A percentile compares a stretch with the other conserved stretches of the same genome.
These are phyloP conservation scores for Alternaria sp. DNA, from an alignment of 2,329 filamentous ascomycete genomes.

Conservation along the genomic window DNA sequence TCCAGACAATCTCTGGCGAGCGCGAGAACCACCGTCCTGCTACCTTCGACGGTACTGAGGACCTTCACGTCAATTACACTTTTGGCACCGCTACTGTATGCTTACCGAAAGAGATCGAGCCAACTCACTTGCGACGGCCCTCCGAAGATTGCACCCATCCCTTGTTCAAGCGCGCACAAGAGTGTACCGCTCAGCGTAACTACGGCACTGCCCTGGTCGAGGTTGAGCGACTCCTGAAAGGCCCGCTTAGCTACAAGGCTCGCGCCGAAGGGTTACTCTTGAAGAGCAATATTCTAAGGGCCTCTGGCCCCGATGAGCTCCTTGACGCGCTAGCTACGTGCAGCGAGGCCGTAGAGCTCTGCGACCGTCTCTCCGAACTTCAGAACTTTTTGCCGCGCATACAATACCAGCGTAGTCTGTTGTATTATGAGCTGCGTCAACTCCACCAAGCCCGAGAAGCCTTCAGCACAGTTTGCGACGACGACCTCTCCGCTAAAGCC, in stretches of 20 bases:
- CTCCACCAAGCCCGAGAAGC: conserved; percentile 29
- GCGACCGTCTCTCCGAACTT: conserved; percentile 28
- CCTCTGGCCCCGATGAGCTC: conserved; percentile 29
- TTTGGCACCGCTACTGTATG: conserved; percentile 25
- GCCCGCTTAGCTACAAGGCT: conserved; percentile 31
- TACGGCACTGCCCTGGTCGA: conserved; percentile 32
- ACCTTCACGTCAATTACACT: background rate
- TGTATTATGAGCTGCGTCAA: conserved; percentile 32
- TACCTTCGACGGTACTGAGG: conserved; percentile 6
- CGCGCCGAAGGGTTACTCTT: conserved; percentile 38
- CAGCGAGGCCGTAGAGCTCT: conserved; percentile 40
- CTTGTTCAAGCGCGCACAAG: conserved; percentile 26
- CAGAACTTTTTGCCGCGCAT: conserved; percentile 29
- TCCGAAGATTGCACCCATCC: conserved; percentile 16
- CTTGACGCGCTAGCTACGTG: conserved; percentile 40
- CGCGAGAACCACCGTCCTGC: background rate
- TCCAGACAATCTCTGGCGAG: conserved; percentile 2
- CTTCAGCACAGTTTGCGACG: conserved; percentile 17
- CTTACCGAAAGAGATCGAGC: background rate
- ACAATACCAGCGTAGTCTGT: conserved; percentile 34
- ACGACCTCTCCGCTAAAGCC: conserved; percentile 11
- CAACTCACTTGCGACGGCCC: background rate
- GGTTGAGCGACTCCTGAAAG: conserved; percentile 32
- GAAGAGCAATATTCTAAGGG: conserved; percentile 36
- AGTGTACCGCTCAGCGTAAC: conserved; percentile 22